These are phyloP conservation scores for Colletotrichum trifolii DNA, from an alignment of 2,329 filamentous ascomycete species.

Conservation along the genomic window DNA sequence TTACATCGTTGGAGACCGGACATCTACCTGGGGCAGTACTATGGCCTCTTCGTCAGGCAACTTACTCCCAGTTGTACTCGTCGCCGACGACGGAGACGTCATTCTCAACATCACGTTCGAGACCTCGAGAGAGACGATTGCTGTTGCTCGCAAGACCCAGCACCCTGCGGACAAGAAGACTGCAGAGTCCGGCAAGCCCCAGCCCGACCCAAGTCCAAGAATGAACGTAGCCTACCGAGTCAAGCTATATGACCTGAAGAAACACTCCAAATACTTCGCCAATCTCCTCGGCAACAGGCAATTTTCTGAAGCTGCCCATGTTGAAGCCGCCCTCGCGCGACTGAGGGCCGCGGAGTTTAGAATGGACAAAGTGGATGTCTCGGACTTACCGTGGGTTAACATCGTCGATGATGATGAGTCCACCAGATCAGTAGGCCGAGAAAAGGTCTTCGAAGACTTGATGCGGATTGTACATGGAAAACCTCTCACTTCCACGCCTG, in stretches of 20 bases:
- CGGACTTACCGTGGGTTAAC: slow-evolving; percentile 70
- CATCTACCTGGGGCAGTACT: no score
- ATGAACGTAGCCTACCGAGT: slow-evolving; percentile 68
- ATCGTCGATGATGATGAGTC: slow-evolving; percentile 78
- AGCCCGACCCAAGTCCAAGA: slow-evolving; percentile 49
- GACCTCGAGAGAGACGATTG: slow-evolving; percentile 63
- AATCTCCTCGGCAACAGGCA: slow-evolving; percentile 71
- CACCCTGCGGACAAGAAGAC: slow-evolving; percentile 46
- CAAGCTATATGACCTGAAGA: slow-evolving; percentile 64
- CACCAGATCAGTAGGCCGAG: slow-evolving; percentile 68
- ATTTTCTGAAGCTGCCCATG: slow-evolving; percentile 70
- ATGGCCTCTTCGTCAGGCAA: slow-evolving; percentile 36
- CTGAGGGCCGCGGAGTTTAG: slow-evolving; percentile 60
- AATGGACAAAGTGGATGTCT: slow-evolving; percentile 58
- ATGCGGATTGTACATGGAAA: slow-evolving; percentile 72
- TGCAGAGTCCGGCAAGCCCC: slow-evolving; percentile 40
- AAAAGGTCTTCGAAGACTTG: slow-evolving; percentile 74
- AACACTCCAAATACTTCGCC: slow-evolving; percentile 76
- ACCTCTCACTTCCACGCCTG: slow-evolving; percentile 49
- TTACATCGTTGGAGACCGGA: no score
- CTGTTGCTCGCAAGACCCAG: slow-evolving; percentile 54
- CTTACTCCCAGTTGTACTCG: slow-evolving; percentile 55
- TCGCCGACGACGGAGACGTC: slow-evolving; percentile 71
- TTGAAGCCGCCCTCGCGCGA: slow-evolving; percentile 61
- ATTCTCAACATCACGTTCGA: slow-evolving; percentile 75